phyloP scores from a whole-genome alignment of 2,329 filamentous ascomycete genomes.

The Fusarium proliferatum region DNA sequence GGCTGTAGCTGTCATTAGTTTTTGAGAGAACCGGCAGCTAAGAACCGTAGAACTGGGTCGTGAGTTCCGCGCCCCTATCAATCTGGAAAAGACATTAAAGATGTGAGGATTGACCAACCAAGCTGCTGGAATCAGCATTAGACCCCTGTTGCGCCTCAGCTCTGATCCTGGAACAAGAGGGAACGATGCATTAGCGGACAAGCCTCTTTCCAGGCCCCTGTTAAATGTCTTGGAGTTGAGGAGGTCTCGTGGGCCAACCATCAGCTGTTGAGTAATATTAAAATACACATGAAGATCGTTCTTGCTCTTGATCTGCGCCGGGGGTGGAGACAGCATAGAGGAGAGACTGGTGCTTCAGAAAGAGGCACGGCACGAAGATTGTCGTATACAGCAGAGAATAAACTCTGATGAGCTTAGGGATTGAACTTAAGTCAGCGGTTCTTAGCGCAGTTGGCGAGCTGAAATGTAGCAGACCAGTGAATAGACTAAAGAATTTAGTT shows the following conservation, averaged over 20 bases:
- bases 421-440: not conserved
- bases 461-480: constrained; percentile 20
- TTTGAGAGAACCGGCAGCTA: not conserved
- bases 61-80: constrained; percentile 26
- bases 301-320: not conserved
- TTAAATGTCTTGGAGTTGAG: constrained; percentile 23
- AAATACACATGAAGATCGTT: constrained; percentile 9
- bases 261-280: constrained; percentile 20
- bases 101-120: constrained; percentile 41
- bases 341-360: not conserved
- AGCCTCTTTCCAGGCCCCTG: constrained; percentile 29
- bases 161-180: constrained; percentile 15
- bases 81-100: constrained; percentile 37
- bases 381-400: constrained; percentile 5
- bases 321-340: constrained; percentile 1
- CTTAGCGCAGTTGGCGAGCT: constrained; percentile 14
- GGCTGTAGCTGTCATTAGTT: constrained; percentile 4
- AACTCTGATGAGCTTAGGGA: not conserved
- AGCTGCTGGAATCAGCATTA: not conserved
- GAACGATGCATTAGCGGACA: constrained; percentile 16
- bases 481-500: constrained; percentile 12
- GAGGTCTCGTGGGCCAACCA: constrained; percentile 8
- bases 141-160: constrained; percentile 32
- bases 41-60: constrained; percentile 5
- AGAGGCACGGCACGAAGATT: constrained; percentile 3